Conservation (phyloP, 225 moss, liverwort and hornwort genomes). For the Anthoceros angustus region DNA sequence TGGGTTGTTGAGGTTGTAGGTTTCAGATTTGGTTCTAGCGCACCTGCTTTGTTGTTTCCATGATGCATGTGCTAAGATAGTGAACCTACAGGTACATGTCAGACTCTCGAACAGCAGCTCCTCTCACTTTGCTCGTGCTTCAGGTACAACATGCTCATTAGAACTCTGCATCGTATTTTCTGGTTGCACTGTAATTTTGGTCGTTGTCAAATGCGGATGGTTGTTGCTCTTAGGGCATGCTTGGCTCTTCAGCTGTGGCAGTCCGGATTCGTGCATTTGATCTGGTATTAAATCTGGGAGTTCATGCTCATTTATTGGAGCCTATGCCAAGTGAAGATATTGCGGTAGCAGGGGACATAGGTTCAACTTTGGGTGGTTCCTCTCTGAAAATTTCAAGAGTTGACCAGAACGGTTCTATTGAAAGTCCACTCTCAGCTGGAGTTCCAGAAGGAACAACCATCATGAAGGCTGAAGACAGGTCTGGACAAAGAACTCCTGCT, state of each 20-base stretch:
- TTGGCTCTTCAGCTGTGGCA: constrained; percentile 51
- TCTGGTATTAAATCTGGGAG: constrained; percentile 84
- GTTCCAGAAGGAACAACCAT: constrained; percentile 22
- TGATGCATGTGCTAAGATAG: background rate
- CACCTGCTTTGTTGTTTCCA: background rate
- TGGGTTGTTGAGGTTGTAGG: constrained; percentile 18
- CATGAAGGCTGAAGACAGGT: constrained; percentile 49
- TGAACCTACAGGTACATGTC: constrained; percentile 72
- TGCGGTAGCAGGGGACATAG: constrained; percentile 49
- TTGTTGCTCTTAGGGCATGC: constrained; percentile 50
- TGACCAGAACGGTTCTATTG: constrained; percentile 31
- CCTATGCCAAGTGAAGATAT: constrained; percentile 92
- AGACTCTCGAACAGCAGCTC: constrained; percentile 76
- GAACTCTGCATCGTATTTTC: background rate
- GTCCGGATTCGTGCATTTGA: constrained; percentile 95
- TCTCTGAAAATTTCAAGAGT: constrained; percentile 45
- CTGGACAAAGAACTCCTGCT: constrained; percentile 73
- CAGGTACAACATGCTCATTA: constrained; percentile 29
- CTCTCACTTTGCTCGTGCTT: constrained; percentile 78
- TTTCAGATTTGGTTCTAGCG: background rate
- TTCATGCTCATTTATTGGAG: constrained; percentile 96
- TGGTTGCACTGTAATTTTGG: constrained; percentile 1
- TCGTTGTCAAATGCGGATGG: background rate
- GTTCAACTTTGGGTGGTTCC: constrained; percentile 23
- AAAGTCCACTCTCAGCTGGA: constrained; percentile 15